Base-by-base conservation (phyloP, 1,139 yeast genomes). In the Scheffersomyces quercinus region DNA sequence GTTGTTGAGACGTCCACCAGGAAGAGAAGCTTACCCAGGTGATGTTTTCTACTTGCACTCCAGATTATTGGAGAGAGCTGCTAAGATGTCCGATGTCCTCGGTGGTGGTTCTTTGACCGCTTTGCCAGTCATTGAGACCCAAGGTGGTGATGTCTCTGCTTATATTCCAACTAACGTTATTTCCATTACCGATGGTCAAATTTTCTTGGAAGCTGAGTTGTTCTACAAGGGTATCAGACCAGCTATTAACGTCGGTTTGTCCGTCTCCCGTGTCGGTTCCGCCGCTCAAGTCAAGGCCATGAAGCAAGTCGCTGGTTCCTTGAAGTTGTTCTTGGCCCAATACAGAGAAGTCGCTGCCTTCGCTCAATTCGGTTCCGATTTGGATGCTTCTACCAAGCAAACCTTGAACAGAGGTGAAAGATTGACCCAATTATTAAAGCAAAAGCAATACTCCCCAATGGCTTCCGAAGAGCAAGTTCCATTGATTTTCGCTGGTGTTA, bases 211-310 rank as follows among this genome's bases (percentile, higher is more conserved):
- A 82, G 95, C 98, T 74, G 99, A 93, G 81, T 85, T 93, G 76
- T 93, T 93, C 95, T 90, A 93, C 93, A 93, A 91, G 85, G 99
- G 99, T 90, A 91, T 93, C 76, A 90, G 99, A 85, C 99, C 99
- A 70, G 98, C 99, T 68, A 93, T 93, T 70, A 93, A 93, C 77
- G 98, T 93, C 75, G 99, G 99, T 91, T 86, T 93, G 70, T 93
- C 99, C 67, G 99, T 93, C 67, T 93, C 99, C 66, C 96, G 99
- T 85, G 99, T 93, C 82, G 99, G 99, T 81, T 93, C 99, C 60
- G 99, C 99, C 68, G 99, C 99, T 69, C 99, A 93, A 84, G 98
- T 93, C 67, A 93, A 93, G 86, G 98, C 99, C 77, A 88, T 95
- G 95, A 93, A 93, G 82, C 98, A 93, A 85, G 99, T 95, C 77